These are phyloP conservation scores for Botrytis byssoidea DNA, from an alignment of 2,329 filamentous ascomycete species.

Conservation along the genomic window DNA sequence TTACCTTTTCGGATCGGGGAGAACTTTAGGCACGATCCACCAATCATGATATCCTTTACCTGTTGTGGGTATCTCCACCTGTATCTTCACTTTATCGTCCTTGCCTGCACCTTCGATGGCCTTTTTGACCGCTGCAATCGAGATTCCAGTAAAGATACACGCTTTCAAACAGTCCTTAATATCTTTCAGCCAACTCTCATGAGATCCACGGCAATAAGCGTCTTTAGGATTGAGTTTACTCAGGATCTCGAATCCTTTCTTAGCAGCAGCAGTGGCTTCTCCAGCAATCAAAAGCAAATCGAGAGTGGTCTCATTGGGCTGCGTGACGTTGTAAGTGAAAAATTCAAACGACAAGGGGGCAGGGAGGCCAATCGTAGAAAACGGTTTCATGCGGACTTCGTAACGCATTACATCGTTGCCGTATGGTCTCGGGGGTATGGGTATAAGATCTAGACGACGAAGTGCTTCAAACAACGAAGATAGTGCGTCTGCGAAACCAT, in stretches of 20 bases:
- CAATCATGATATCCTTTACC: constrained; percentile 60
- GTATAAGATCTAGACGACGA: constrained; percentile 40
- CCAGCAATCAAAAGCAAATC: constrained; percentile 40
- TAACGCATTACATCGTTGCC: constrained; percentile 58
- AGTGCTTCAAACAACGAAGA: constrained; percentile 55
- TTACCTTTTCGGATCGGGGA: constrained; percentile 11
- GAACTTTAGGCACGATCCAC: constrained; percentile 58
- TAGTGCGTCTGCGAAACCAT: constrained; percentile 51
- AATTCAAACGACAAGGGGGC: constrained; percentile 56
- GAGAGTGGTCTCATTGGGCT: constrained; percentile 41
- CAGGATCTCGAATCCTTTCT: constrained; percentile 56
- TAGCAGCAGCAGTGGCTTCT: constrained; percentile 41
- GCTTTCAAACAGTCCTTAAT: constrained; percentile 63
- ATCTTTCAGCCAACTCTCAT: constrained; percentile 61
- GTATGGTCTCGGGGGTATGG: constrained; percentile 49
- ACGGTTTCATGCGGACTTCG: constrained; percentile 70
- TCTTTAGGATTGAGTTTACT: constrained; percentile 51
- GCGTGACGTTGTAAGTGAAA: constrained; percentile 46
- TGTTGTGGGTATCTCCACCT: constrained; percentile 52
- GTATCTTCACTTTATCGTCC: constrained; percentile 41
- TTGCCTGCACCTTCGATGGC: constrained; percentile 45
- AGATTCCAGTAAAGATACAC: constrained; percentile 68
- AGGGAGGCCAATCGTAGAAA: constrained; percentile 57
- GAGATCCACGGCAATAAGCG: constrained; percentile 55
- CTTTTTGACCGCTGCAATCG: constrained; percentile 59